Evolutionary conservation across 257 asterid genomes (phyloP).

Genomic region (Henckelia pumila): DNA sequence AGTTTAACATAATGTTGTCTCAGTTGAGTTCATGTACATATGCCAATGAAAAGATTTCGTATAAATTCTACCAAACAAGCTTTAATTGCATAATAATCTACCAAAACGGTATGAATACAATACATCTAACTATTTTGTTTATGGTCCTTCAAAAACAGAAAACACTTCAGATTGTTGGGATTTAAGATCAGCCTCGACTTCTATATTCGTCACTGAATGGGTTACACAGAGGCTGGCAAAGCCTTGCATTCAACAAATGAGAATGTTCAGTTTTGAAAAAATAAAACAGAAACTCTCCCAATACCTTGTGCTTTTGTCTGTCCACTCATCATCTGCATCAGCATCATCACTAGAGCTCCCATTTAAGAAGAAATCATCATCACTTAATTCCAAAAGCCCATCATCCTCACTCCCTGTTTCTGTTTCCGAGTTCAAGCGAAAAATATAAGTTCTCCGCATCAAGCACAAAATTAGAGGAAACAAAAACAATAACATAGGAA

Average conservation of each 20-base stretch:
- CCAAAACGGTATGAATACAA: not conserved
- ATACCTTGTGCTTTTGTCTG: conserved; percentile 81
- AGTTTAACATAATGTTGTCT: not conserved
- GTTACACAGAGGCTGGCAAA: too few relatives aligned
- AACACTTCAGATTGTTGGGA: not conserved
- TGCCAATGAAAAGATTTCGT: not conserved
- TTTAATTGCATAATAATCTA: not conserved
- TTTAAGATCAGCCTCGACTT: not conserved
- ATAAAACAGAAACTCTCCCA: not conserved
- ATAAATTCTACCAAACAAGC: not conserved
- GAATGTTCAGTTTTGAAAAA: not conserved
- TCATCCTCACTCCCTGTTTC: conserved; percentile 99
- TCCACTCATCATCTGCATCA: conserved; percentile 92
- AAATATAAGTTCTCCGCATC: conserved; percentile 20
- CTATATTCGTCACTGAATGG: not conserved
- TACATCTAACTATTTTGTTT: not conserved
- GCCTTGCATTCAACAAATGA: not conserved
- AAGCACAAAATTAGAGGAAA: not conserved
- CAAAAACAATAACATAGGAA: not conserved
- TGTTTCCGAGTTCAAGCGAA: conserved; percentile 35
- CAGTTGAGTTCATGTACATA: not conserved
- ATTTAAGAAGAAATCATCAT: conserved; percentile 80
- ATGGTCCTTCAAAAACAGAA: not conserved
- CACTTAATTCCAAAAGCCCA: conserved; percentile 78
- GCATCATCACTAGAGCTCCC: conserved; percentile 96